Percentiles rank a stretch among this genome's conserved stretches.
Evolutionary conservation across 441 rosid species (phyloP).

Genomic region (Mallotus japonicus): DNA sequence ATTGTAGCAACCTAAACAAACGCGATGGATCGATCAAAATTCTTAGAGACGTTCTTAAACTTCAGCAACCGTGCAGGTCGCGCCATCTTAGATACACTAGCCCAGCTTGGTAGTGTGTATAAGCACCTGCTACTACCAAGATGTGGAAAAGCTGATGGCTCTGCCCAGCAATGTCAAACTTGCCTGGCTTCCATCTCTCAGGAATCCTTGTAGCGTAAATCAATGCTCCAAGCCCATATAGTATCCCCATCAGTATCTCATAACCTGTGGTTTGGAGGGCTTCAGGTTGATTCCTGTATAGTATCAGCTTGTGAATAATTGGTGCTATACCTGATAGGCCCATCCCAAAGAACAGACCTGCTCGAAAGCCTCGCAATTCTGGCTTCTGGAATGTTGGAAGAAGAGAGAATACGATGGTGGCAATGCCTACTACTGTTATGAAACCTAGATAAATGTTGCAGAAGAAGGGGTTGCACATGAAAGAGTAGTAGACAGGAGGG

Average conservation of each 20-base stretch:
- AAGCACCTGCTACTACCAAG: conserved; percentile 39
- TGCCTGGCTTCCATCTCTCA: conserved; percentile 44
- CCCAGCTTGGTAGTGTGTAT: conserved; percentile 37
- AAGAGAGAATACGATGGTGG: conserved; percentile 33
- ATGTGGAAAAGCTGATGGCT: conserved; percentile 49
- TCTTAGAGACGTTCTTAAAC: neutral
- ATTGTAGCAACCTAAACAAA: neutral
- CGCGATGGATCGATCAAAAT: neutral
- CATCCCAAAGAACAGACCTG: conserved; percentile 44
- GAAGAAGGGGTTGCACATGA: conserved; percentile 16
- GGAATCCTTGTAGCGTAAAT: conserved; percentile 38
- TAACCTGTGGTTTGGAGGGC: conserved; percentile 40
- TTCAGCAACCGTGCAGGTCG: conserved; percentile 30
- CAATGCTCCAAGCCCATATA: conserved; percentile 39
- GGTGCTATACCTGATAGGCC: conserved; percentile 43
- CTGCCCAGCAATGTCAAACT: conserved; percentile 48
- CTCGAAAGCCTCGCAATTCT: conserved; percentile 30
- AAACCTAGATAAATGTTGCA: conserved; percentile 37
- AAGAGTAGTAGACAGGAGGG: conserved; percentile 15
- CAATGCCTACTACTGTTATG: conserved; percentile 40
- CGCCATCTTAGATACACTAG: conserved; percentile 39
- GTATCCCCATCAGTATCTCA: conserved; percentile 40
- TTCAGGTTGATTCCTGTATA: conserved; percentile 36
- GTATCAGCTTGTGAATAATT: conserved; percentile 39
- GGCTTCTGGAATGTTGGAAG: conserved; percentile 43